Base-by-base conservation (phyloP, 2,329 filamentous ascomycete genomes). In the Ascochyta rabiei region DNA sequence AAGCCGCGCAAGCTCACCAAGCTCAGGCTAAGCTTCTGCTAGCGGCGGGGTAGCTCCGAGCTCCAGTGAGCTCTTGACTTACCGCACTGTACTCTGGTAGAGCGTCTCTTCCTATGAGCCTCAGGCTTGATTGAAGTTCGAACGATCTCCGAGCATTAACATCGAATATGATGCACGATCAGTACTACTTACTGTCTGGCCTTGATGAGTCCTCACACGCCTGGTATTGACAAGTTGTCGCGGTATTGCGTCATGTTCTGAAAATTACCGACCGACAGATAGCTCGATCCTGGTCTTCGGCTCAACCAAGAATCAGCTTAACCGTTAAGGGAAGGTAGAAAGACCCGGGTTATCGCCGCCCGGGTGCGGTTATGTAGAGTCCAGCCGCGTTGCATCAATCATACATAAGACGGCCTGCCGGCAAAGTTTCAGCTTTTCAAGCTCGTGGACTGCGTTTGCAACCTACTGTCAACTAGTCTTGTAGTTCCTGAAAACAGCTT, bases 241-340 rank as follows among this genome's bases (percentile, higher is more conserved):
- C 21, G 2, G 8, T 12, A 21, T 40, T 40, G 38, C 38, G 16
- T 39, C 37, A 39, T 39, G 15, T 23, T 38, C 16, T 38, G 18
- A 21, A 21, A 21, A 10, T 28, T 12, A 30, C 12, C 31, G 30
- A 26, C 12, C 8, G 8, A 19, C 2, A 8, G 38, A 26, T 26
- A 24, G 19, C 19, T 15, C 18, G 43, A 45, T 48, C 57, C 39
- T 40, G 56, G 53, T 18, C 15, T 45, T 38, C 33, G 33, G 42
- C 40, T 37, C 47, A 39, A 37, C 24, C 43, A 34, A 56, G 26
- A 28, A 33, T 13, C 16, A 44, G n/a, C 24, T 56, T 59, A 62
- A 43, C 60, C 60, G 42, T 26, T 56, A 56, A 43, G 41, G 58
- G 60, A 61, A 63, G 58, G 58, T 63, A 33, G 34, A 18, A 33